A percentile compares a stretch with the other conserved stretches of the same genome.
Evolutionary conservation across 768 basidiomycete species (phyloP).

Genomic region (Mycena venus): DNA sequence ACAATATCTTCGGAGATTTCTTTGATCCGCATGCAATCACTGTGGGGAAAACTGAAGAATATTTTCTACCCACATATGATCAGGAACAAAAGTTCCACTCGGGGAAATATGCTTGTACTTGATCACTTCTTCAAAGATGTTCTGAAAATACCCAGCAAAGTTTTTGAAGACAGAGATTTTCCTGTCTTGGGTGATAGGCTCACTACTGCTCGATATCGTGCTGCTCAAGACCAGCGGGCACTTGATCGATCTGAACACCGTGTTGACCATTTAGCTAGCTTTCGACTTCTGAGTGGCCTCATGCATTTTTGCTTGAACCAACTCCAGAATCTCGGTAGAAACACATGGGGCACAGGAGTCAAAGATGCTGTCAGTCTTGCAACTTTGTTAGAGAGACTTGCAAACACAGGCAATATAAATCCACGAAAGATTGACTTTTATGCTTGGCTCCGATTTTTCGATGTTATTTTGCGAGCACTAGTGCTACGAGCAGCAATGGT

Average conservation of each 20-base stretch:
- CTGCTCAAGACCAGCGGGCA: constrained; percentile 19
- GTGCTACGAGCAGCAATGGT: neutral
- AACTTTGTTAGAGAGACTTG: neutral
- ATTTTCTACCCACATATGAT: neutral
- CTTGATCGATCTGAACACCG: no score
- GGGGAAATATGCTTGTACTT: constrained; percentile 7
- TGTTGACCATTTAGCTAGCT: constrained; percentile 26
- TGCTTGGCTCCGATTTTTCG: constrained; percentile 24
- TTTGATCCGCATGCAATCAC: constrained; percentile 3
- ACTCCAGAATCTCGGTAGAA: constrained; percentile 14
- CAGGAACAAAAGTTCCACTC: constrained; percentile 11
- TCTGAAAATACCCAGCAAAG: neutral
- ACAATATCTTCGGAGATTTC: neutral
- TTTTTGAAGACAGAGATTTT: no score
- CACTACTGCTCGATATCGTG: constrained; percentile 23
- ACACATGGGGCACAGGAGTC: constrained; percentile 6
- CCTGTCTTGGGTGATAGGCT: constrained; percentile 26
- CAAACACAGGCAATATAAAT: constrained; percentile 19
- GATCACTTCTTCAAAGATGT: neutral
- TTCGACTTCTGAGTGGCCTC: constrained; percentile 10
- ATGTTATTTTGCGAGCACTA: neutral
- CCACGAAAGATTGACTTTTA: constrained; percentile 21
- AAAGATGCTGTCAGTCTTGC: constrained; percentile 13
- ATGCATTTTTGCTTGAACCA: constrained; percentile 26
- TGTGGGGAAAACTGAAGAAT: neutral